phyloP scores from a whole-genome alignment of 2,329 filamentous ascomycete species.

The Colletotrichum sidae region DNA sequence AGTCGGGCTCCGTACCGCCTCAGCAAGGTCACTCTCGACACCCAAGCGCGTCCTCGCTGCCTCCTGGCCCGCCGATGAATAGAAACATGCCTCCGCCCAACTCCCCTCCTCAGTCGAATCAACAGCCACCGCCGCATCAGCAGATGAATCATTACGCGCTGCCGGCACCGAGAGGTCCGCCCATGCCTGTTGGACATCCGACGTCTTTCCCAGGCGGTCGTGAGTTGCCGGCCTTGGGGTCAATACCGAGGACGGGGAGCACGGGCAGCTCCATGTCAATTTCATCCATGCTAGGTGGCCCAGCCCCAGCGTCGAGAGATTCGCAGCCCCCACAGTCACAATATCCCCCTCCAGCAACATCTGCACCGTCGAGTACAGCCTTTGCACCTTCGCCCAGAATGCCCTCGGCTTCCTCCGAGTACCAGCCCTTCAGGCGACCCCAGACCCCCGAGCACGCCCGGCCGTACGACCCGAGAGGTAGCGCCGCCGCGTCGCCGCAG shows the following conservation, averaged over 20 bases:
- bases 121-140: conserved; percentile 46
- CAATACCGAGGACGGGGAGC: conserved; percentile 60
- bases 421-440: conserved; percentile 72
- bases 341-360: conserved; percentile 53
- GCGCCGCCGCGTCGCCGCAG: conserved; percentile 61
- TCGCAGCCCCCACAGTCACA: conserved; percentile 53
- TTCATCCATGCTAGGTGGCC: conserved; percentile 69
- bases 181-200: conserved; percentile 55
- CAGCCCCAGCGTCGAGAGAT: conserved; percentile 57
- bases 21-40: conserved; percentile 54
- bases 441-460: conserved; percentile 79
- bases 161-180: conserved; percentile 59
- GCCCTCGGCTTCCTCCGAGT: conserved; percentile 67
- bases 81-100: conserved; percentile 60
- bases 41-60: conserved; percentile 58
- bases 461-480: conserved; percentile 61
- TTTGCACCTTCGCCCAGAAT: conserved; percentile 66
- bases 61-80: conserved; percentile 50
- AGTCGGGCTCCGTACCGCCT: conserved; percentile 44
- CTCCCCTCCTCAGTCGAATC: conserved; percentile 56
- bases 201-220: conserved; percentile 61
- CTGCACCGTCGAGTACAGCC: conserved; percentile 54
- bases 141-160: conserved; percentile 55
- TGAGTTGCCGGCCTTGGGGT: conserved; percentile 63
- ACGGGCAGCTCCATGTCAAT: conserved; percentile 70